Percentiles rank a stretch among this genome's conserved stretches.
phyloP scores from a whole-genome alignment of 768 basidiomycete genomes.

The Termitomyces sp. region DNA sequence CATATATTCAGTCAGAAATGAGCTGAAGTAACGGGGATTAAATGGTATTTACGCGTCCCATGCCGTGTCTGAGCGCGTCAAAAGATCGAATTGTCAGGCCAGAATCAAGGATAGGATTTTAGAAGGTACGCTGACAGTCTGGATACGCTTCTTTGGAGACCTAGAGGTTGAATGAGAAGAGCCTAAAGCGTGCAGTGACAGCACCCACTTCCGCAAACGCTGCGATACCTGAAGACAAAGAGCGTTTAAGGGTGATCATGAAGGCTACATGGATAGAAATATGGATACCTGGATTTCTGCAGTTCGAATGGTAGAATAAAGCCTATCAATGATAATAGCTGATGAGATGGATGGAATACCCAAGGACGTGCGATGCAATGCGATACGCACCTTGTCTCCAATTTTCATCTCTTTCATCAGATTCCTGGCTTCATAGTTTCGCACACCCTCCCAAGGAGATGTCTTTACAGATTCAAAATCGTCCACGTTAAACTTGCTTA shows the following conservation, averaged over 20 bases:
- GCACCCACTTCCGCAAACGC: constrained; percentile 69
- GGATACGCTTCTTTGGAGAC: constrained; percentile 85
- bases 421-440: constrained; percentile 79
- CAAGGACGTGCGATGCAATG: neutral
- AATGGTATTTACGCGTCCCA: constrained; percentile 68
- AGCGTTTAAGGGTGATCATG: neutral
- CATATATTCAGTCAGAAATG: constrained; percentile 1
- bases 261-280: neutral
- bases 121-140: constrained; percentile 57
- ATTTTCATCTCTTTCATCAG: constrained; percentile 76
- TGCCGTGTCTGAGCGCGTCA: constrained; percentile 60
- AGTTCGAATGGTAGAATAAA: constrained; percentile 85
- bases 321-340: constrained; percentile 40
- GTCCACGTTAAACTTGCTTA: constrained; percentile 71
- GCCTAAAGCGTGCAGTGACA: neutral
- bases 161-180: constrained; percentile 26
- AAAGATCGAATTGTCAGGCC: constrained; percentile 1
- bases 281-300: constrained; percentile 64
- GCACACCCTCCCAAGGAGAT: constrained; percentile 85
- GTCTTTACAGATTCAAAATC: constrained; percentile 70
- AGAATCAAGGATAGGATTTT: neutral
- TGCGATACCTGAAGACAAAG: constrained; percentile 47
- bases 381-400: constrained; percentile 70
- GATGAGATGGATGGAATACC: neutral
- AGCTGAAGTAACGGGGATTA: constrained; percentile 1